phyloP scores from a whole-genome alignment of 441 rosid species.

The Metrosideros polymorpha region DNA sequence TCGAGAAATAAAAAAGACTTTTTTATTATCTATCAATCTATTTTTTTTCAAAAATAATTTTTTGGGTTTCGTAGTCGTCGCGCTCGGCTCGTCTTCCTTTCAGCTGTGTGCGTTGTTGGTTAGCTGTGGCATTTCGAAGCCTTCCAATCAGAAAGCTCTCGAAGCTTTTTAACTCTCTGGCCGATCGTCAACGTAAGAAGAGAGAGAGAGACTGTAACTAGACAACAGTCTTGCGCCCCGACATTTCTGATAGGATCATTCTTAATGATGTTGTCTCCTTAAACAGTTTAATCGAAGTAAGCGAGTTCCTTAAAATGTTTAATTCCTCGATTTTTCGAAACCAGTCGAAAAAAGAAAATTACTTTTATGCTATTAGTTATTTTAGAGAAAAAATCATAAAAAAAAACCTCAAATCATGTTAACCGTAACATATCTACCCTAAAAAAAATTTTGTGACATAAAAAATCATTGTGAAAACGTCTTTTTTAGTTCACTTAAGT shows the following conservation, averaged over 20 bases:
- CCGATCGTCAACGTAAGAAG: background rate
- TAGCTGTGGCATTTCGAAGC: background rate
- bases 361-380: background rate
- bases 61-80: too few relatives aligned
- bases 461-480: too few relatives aligned
- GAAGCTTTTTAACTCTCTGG: background rate
- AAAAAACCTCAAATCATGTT: too few relatives aligned
- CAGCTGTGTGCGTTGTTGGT: background rate
- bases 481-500: too few relatives aligned
- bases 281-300: background rate
- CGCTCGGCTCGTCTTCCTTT: background rate
- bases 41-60: background rate
- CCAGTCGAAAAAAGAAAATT: background rate
- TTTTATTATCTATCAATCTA: fast-evolving
- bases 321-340: background rate
- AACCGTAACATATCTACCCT: too few relatives aligned
- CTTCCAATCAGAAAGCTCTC: background rate
- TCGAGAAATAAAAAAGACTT: background rate
- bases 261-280: background rate
- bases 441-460: too few relatives aligned
- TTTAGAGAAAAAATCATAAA: too few relatives aligned
- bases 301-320: background rate
- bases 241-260: background rate
- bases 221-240: background rate
- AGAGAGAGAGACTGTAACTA: background rate